Conservation (phyloP, 73 alveolate species). For the Tetrahymena thermophila region DNA sequence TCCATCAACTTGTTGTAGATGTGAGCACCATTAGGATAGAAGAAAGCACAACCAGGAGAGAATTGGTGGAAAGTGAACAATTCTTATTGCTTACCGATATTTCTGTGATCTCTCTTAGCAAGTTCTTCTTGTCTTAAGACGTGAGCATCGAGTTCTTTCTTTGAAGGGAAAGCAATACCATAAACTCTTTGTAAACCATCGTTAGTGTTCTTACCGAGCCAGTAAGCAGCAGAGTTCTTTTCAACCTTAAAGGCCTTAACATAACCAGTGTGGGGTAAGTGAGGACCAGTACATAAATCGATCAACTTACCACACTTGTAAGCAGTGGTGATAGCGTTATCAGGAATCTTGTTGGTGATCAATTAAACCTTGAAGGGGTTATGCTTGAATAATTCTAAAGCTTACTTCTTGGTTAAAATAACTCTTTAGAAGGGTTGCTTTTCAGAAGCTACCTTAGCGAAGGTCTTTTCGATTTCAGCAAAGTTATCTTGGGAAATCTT, state of each 20-base stretch:
- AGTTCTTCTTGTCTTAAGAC: constrained; percentile 91
- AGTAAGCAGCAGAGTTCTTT: constrained; percentile 98
- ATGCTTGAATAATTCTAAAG: constrained; percentile 85
- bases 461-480: constrained; percentile 80
- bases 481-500: constrained; percentile 82
- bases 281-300: constrained; percentile 99
- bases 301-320: constrained; percentile 97
- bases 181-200: constrained; percentile 98
- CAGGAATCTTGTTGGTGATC: constrained; percentile 95
- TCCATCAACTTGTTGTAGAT: constrained; percentile 91
- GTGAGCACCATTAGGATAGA: constrained; percentile 91
- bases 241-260: constrained; percentile 96
- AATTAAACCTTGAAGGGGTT: constrained; percentile 97
- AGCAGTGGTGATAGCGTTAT: constrained; percentile 93
- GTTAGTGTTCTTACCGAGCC: constrained; percentile 96
- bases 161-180: constrained; percentile 97
- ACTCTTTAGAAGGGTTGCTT: constrained; percentile 94
- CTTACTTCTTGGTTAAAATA: constrained; percentile 91
- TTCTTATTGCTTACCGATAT: constrained; percentile 93
- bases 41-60: constrained; percentile 99
- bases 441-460: constrained; percentile 66
- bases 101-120: constrained; percentile 99
- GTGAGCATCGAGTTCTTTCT: constrained; percentile 95
- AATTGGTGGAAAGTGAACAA: constrained; percentile 88
- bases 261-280: constrained; percentile 89